These are phyloP conservation scores for Zygnema cylindricum DNA, from an alignment of 139 green algal genomes.

Conservation along the genomic window DNA sequence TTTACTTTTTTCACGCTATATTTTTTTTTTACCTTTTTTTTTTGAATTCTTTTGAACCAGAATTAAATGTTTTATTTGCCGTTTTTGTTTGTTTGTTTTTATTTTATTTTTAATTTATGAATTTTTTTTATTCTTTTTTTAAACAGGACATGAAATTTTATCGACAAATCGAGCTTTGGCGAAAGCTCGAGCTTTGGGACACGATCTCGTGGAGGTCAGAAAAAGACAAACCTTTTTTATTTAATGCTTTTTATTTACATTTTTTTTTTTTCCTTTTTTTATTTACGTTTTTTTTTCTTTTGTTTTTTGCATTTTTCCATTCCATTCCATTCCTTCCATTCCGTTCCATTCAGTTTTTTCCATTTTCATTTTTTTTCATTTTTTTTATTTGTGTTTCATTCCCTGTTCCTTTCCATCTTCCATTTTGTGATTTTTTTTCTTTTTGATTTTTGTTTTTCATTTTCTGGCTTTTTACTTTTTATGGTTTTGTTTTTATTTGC, in stretches of 20 bases:
- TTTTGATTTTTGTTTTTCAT: no score
- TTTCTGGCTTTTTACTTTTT: no score
- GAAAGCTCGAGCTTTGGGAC: neutral
- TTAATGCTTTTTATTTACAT: neutral
- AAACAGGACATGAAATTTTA: constrained; percentile 20
- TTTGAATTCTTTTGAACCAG: no score
- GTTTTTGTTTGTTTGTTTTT: no score
- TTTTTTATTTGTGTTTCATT: neutral
- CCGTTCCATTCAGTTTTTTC: neutral
- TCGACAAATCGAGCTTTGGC: neutral
- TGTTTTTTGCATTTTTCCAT: neutral
- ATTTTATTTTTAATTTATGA: no score
- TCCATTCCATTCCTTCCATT: neutral
- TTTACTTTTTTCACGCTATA: no score
- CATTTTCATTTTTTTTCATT: neutral
- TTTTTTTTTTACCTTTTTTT: no score
- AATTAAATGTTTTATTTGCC: no score
- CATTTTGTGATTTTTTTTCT: no score
- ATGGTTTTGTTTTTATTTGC: no score
- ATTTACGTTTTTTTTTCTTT: neutral
- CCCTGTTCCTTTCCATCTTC: no score
- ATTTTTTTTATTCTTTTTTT: no score
- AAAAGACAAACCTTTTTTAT: neutral
- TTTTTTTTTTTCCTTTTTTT: neutral
- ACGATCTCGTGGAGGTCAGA: constrained; percentile 29